Evolutionary conservation across 1,284 basidiomycete genomes (phyloP).

Genomic region (Tilletiopsis washingtonensis): DNA sequence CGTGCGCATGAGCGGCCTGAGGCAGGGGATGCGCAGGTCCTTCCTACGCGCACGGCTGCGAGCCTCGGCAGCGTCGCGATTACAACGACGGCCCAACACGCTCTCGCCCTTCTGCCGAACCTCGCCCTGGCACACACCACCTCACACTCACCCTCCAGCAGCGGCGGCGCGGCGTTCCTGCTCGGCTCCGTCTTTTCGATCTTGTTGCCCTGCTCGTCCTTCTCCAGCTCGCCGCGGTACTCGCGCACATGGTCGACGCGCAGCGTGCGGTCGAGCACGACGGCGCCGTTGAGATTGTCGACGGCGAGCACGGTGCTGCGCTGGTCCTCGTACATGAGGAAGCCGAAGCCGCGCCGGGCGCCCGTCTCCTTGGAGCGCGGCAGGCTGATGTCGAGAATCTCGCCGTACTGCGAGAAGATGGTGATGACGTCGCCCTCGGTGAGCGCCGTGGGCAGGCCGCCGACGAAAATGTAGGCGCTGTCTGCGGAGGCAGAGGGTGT

Average conservation of each 20-base stretch:
- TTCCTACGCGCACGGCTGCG: too few relatives aligned
- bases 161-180: slow-evolving; percentile 33
- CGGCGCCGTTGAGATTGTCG: slow-evolving; percentile 93
- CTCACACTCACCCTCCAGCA: slow-evolving; percentile 6
- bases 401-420: slow-evolving; percentile 96
- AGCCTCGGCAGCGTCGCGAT: slow-evolving; percentile 69
- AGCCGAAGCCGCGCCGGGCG: slow-evolving; percentile 83
- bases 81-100: not conserved
- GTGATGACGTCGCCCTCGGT: slow-evolving; percentile 97
- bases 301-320: slow-evolving; percentile 90
- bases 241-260: slow-evolving; percentile 86
- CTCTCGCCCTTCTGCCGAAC: not conserved
- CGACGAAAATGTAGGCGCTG: slow-evolving; percentile 88
- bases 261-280: slow-evolving; percentile 73
- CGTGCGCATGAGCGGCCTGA: too few relatives aligned
- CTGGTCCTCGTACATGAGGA: slow-evolving; percentile 99
- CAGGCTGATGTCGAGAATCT: slow-evolving; percentile 88
- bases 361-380: slow-evolving; percentile 55
- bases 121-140: not conserved
- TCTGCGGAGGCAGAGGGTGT: slow-evolving; percentile 53
- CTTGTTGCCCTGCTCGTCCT: slow-evolving; percentile 74
- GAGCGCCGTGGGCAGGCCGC: slow-evolving; percentile 53
- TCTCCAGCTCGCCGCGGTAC: slow-evolving; percentile 73
- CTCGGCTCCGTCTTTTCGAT: slow-evolving; percentile 60
- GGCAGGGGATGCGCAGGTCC: too few relatives aligned